Percentiles rank a stretch among this genome's conserved stretches.
Conservation (phyloP, 148 eudicot genomes). For the Cornus florida region DNA sequence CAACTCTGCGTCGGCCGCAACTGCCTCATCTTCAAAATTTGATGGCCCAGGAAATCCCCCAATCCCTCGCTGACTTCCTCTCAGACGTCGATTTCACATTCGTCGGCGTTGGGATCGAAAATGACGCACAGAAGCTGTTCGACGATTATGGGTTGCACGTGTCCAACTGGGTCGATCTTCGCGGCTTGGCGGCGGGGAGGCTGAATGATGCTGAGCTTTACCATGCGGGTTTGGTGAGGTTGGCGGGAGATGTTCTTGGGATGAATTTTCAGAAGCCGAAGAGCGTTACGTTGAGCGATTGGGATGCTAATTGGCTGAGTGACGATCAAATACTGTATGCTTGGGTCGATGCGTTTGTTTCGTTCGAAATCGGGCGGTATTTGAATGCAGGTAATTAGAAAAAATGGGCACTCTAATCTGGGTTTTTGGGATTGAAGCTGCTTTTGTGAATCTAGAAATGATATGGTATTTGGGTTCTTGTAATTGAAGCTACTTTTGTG, state of each 20-base stretch:
- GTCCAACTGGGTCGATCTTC: neutral
- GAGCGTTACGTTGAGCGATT: neutral
- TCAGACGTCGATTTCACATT: neutral
- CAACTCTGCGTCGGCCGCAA: slow-evolving; percentile 21
- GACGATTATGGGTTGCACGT: neutral
- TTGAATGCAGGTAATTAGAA: neutral
- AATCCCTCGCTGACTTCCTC: neutral
- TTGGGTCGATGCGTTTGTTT: neutral
- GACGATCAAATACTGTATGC: neutral
- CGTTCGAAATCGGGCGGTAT: neutral
- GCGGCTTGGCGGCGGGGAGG: neutral
- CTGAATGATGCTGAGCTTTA: neutral
- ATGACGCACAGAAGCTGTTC: neutral
- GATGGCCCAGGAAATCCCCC: neutral
- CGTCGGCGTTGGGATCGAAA: neutral
- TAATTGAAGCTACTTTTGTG: no score
- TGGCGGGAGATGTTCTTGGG: neutral
- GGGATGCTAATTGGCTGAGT: neutral
- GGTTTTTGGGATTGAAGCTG: neutral
- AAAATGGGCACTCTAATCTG: neutral
- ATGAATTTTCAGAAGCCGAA: neutral
- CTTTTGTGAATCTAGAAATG: no score
- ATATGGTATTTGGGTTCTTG: no score
- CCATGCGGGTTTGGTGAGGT: neutral
- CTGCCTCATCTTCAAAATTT: slow-evolving; percentile 18